phyloP scores from a whole-genome alignment of 345 rosid genomes.

The Alliaria petiolata region DNA sequence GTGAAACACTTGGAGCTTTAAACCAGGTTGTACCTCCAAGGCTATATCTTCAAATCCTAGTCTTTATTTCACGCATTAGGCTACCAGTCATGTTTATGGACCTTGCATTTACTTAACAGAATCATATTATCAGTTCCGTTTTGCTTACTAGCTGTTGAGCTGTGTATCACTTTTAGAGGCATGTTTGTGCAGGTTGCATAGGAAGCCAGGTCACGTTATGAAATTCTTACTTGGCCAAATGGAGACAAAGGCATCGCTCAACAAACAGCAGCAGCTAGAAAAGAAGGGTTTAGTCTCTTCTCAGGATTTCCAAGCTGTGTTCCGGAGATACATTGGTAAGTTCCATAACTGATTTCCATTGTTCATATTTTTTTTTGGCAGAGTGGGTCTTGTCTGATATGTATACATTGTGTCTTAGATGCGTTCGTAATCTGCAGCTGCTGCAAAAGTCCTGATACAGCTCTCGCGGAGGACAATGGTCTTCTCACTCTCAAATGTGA shows the following conservation, averaged over 20 bases:
- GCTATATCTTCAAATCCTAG: too few relatives aligned
- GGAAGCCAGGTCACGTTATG: constrained; percentile 48
- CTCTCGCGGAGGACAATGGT: constrained; percentile 37
- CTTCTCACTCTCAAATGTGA: constrained; percentile 47
- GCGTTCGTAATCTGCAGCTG: constrained; percentile 43
- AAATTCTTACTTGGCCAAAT: constrained; percentile 41
- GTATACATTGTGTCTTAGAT: constrained; percentile 27
- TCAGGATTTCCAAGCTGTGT: constrained; percentile 42
- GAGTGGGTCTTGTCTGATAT: constrained; percentile 12
- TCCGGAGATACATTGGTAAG: constrained; percentile 43
- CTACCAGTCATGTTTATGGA: too few relatives aligned
- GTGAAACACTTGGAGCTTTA: too few relatives aligned
- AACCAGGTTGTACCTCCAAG: too few relatives aligned
- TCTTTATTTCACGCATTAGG: too few relatives aligned
- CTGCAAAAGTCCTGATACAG: constrained; percentile 53
- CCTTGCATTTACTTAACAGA: too few relatives aligned
- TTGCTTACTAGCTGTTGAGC: not conserved
- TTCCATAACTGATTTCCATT: not conserved
- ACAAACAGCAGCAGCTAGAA: constrained; percentile 43
- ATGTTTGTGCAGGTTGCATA: constrained; percentile 38
- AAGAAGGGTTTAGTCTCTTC: constrained; percentile 41
- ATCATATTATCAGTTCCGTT: too few relatives aligned
- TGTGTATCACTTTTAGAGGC: not conserved
- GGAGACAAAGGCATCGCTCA: constrained; percentile 43
- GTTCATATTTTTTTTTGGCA: not conserved